These are phyloP conservation scores for Russula lepida DNA, from an alignment of 768 basidiomycete species.

Conservation along the genomic window DNA sequence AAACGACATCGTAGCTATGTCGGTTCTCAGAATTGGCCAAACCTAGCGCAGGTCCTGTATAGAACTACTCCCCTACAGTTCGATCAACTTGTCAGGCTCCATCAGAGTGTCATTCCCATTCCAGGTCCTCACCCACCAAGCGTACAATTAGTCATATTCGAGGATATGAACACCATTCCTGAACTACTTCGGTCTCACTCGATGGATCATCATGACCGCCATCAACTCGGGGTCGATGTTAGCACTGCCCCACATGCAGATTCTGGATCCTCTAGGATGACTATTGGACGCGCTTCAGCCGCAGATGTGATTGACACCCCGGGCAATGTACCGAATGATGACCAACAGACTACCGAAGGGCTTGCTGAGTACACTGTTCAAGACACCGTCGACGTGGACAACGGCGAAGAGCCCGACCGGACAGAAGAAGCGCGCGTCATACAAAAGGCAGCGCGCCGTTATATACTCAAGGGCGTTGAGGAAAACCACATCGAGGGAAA, in stretches of 20 bases:
- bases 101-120: not conserved
- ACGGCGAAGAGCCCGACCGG: not conserved
- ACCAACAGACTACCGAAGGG: not conserved
- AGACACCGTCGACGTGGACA: not conserved
- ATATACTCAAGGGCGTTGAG: not conserved
- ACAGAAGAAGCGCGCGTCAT: not conserved
- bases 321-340: not conserved
- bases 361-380: not conserved
- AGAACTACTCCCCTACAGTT: not conserved
- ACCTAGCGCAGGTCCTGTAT: not conserved
- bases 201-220: not conserved
- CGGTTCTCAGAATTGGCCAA: not conserved
- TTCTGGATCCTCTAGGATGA: not conserved
- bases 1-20: not conserved
- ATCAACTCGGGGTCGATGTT: not conserved
- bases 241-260: not conserved
- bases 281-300: not conserved
- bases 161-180: not conserved
- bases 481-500: not conserved
- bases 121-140: not conserved
- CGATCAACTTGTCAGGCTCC: conserved; percentile 8
- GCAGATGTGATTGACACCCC: not conserved
- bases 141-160: not conserved
- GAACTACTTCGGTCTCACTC: not conserved
- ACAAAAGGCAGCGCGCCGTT: not conserved